Base-by-base conservation (phyloP, 495 filamentous ascomycete genomes). In the Talaromyces stipitatus region DNA sequence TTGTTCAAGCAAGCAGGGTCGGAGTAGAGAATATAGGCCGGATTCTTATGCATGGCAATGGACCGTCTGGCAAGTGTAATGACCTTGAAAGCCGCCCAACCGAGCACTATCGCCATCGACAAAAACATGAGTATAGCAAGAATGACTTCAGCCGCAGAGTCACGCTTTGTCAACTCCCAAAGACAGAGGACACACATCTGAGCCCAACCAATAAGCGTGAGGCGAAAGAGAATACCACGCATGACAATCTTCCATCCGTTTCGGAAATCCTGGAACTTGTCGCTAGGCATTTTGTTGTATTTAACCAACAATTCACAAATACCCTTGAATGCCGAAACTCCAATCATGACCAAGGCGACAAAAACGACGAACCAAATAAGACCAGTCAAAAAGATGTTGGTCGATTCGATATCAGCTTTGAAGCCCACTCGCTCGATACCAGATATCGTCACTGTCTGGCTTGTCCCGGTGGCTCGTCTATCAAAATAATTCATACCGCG, bases 21-120 rank as follows among this genome's bases (percentile, higher is more conserved):
- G 7, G 94, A 96, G 77, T 95, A 98, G 33, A 98, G 82, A 62
- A 97, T 96, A 65, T 97, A 97, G 47, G 91, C 92, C 10, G 94
- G 92, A 69, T 97, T 98, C 67, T 90, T 90, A 80, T 98, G 92
- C 81, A 96, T 88, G 10, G 82, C 72, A 55, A 96, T 85, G 4
- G 92, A 96, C 55, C 90, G 88, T 60, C 86, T 89, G 16, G 94
- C 94, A 53, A 98, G 83, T 12, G 83, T 82, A 64, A 94, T 87
- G 47, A 98, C 91, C 75, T 96, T 96, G 67, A 85, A 84, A 2
- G 89, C 82, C 20, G 91, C 94, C 88, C 89, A 98, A 41, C 72
- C 82, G n/a, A 98, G 78, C 18, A 91, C 89, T 30, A 74, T 72
- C 10, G 87, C 73, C 81, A 96, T 86, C 23, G 89, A 86, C 52